These are phyloP conservation scores for Botrytis galanthina DNA, from an alignment of 2,329 filamentous ascomycete genomes.

Conservation along the genomic window DNA sequence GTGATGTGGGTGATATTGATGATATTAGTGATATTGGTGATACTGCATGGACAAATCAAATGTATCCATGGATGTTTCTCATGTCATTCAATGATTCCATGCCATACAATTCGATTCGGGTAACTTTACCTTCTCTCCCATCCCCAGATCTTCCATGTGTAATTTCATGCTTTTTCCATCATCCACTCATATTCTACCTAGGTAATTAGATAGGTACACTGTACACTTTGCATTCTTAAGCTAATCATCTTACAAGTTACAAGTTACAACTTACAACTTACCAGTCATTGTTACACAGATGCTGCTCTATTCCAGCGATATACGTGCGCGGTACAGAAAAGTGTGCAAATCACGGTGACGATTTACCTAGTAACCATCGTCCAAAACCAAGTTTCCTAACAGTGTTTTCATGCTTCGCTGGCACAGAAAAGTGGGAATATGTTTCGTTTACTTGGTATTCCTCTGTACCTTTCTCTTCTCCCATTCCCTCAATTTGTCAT, in stretches of 20 bases:
- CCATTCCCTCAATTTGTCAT: not conserved
- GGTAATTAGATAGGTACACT: not conserved
- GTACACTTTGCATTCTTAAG: not conserved
- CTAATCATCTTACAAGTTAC: not conserved
- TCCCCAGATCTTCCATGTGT: slow-evolving; percentile 1
- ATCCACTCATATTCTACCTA: too few species aligned
- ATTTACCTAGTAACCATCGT: not conserved
- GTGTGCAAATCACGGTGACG: not conserved
- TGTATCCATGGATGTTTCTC: not conserved
- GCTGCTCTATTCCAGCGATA: not conserved
- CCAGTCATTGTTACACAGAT: not conserved
- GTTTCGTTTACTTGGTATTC: not conserved
- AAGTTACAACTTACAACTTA: too few species aligned
- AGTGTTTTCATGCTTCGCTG: not conserved
- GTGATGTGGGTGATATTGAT: not conserved
- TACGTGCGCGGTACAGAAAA: not conserved
- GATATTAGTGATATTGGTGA: not conserved
- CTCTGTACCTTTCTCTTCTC: not conserved
- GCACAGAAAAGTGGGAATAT: slow-evolving; percentile 7
- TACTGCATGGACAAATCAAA: not conserved
- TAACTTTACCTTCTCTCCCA: too few species aligned
- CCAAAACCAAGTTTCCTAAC: not conserved
- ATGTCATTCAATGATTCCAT: not conserved
- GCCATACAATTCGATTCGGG: not conserved
- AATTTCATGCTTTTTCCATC: not conserved